phyloP scores from a whole-genome alignment of 2,329 filamentous ascomycete genomes.

The Pseudogymnoascus sp. region DNA sequence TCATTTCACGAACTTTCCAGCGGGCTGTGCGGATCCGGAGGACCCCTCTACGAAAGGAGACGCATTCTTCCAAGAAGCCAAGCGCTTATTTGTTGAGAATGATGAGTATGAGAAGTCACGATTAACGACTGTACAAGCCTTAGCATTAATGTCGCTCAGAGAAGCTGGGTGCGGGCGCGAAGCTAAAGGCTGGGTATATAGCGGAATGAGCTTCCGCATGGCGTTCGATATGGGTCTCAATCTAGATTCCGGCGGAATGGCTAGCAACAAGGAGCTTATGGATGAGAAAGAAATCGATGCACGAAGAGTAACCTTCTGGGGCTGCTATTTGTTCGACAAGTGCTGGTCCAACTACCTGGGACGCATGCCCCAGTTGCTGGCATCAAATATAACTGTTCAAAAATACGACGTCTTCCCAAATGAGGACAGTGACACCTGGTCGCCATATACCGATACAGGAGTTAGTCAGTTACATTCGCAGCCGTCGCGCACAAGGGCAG shows the following conservation, averaged over 20 bases:
- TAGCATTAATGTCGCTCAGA: slow-evolving; percentile 90
- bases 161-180: slow-evolving; percentile 92
- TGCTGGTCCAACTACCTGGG: slow-evolving; percentile 98
- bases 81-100: slow-evolving; percentile 78
- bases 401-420: slow-evolving; percentile 86
- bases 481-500: slow-evolving; percentile 71
- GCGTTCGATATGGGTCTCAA: slow-evolving; percentile 89
- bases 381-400: slow-evolving; percentile 69
- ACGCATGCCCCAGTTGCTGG: slow-evolving; percentile 76
- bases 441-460: slow-evolving; percentile 78
- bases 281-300: slow-evolving; percentile 83
- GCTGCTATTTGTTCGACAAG: slow-evolving; percentile 97
- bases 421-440: slow-evolving; percentile 81
- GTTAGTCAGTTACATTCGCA: slow-evolving; percentile 65
- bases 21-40: slow-evolving; percentile 59
- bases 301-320: slow-evolving; percentile 89
- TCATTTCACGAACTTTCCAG: slow-evolving; percentile 75
- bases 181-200: slow-evolving; percentile 96
- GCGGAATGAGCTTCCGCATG: slow-evolving; percentile 97
- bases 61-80: slow-evolving; percentile 92
- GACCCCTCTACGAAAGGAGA: slow-evolving; percentile 85
- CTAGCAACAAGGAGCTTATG: slow-evolving; percentile 46
- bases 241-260: slow-evolving; percentile 64
- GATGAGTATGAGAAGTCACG: slow-evolving; percentile 88
- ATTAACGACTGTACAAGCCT: slow-evolving; percentile 82